phyloP scores from a whole-genome alignment of 208 protist genomes.

The Trypanosoma caninum region DNA sequence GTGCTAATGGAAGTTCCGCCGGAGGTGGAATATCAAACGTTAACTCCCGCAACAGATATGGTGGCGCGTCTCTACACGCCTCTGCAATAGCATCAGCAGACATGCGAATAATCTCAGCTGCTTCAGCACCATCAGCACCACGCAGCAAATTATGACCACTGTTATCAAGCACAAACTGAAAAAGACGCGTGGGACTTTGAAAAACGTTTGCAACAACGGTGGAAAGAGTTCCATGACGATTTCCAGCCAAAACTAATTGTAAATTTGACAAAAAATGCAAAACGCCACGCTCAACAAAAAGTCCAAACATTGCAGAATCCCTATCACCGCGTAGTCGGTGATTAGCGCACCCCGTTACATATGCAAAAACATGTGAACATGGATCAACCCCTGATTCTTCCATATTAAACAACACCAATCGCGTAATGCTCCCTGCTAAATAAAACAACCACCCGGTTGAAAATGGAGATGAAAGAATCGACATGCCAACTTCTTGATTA shows the following conservation, averaged over 20 bases:
- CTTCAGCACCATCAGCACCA: slow-evolving; percentile 42
- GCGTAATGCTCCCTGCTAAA: slow-evolving; percentile 49
- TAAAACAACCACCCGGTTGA: slow-evolving; percentile 82
- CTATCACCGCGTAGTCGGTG: slow-evolving; percentile 24
- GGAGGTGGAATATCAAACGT: slow-evolving; percentile 70
- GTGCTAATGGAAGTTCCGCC: slow-evolving; percentile 71
- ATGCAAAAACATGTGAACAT: slow-evolving; percentile 59
- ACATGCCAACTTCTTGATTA: slow-evolving; percentile 39
- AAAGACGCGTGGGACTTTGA: slow-evolving; percentile 51
- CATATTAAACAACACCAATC: slow-evolving; percentile 44
- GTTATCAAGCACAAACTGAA: slow-evolving; percentile 84
- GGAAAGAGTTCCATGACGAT: slow-evolving; percentile 41
- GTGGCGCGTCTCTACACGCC: slow-evolving; percentile 57
- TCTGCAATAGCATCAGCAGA: slow-evolving; percentile 76
- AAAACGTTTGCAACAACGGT: slow-evolving; percentile 68
- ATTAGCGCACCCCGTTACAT: slow-evolving; percentile 63
- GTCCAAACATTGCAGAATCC: slow-evolving; percentile 20
- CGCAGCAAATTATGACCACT: slow-evolving; percentile 79
- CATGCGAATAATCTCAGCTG: slow-evolving; percentile 56
- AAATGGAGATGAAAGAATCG: slow-evolving; percentile 48
- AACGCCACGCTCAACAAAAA: slow-evolving; percentile 67
- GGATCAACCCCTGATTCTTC: slow-evolving; percentile 37
- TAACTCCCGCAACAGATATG: slow-evolving; percentile 45
- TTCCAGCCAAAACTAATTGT: slow-evolving; percentile 54
- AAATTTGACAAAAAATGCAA: slow-evolving; percentile 69